Percentiles rank a stretch among this genome's conserved stretches.
phyloP scores from a whole-genome alignment of 768 basidiomycete species.

The Lepiota brunneoincarnata region DNA sequence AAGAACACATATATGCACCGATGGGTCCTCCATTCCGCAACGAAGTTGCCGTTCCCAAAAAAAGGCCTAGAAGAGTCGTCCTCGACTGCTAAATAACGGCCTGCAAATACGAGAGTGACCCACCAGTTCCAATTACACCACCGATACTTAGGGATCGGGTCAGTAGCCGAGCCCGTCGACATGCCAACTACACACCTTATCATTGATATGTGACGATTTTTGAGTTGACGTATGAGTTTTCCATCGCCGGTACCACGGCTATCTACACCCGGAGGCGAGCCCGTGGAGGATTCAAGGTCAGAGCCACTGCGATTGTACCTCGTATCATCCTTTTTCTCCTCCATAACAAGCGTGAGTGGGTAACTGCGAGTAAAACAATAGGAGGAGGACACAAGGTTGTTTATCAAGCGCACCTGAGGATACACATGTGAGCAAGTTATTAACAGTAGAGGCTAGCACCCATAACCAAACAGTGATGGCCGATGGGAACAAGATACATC shows the following conservation, averaged over 20 bases:
- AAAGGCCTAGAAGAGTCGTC: conserved; percentile 44
- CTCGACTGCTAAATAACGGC: not conserved
- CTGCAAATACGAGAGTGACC: conserved; percentile 16
- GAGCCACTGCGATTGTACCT: not conserved
- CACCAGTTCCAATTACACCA: conserved; percentile 60
- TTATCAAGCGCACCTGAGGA: too few species aligned
- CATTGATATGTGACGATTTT: conserved; percentile 81
- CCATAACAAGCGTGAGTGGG: not conserved
- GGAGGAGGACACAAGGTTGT: too few species aligned
- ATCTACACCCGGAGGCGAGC: not conserved
- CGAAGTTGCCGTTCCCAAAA: conserved; percentile 59
- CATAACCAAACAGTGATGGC: too few species aligned
- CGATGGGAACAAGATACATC: too few species aligned
- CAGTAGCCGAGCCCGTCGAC: not conserved
- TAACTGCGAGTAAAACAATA: too few species aligned
- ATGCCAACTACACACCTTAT: conserved; percentile 47
- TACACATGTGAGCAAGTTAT: too few species aligned
- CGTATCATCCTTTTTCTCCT: conserved; percentile 2
- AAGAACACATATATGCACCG: conserved; percentile 31
- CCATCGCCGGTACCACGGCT: conserved; percentile 1
- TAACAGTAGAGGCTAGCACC: too few species aligned
- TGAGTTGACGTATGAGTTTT: conserved; percentile 57
- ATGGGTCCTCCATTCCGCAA: conserved; percentile 62
- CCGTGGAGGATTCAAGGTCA: conserved; percentile 3
- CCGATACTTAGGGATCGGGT: conserved; percentile 44